Percentiles rank a stretch among this genome's conserved stretches.
phyloP scores from a whole-genome alignment of 2,329 filamentous ascomycete genomes.

The Diaporthe amygdali region DNA sequence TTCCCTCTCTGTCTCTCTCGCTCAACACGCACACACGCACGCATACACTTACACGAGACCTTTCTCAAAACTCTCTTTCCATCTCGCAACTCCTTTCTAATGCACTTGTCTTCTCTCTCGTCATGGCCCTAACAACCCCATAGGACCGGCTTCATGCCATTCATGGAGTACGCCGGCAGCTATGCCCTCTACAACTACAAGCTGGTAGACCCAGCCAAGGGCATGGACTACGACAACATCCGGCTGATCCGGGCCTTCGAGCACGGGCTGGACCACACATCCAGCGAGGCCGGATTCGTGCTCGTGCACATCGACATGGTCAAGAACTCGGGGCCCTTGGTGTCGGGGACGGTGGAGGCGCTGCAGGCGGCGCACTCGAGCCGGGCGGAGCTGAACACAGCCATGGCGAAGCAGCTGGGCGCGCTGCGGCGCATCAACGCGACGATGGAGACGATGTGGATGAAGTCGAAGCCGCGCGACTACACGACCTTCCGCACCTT shows the following conservation, averaged over 20 bases:
- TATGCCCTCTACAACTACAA: constrained; percentile 74
- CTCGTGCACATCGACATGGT: constrained; percentile 97
- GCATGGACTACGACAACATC: constrained; percentile 70
- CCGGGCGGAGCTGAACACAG: constrained; percentile 67
- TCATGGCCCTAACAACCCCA: not conserved
- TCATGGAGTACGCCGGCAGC: constrained; percentile 83
- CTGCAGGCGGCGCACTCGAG: constrained; percentile 59
- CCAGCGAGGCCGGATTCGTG: constrained; percentile 95
- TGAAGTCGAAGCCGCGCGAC: constrained; percentile 79
- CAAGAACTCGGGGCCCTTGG: constrained; percentile 78
- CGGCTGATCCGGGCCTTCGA: constrained; percentile 92
- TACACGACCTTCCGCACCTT: constrained; percentile 95
- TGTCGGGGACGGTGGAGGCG: constrained; percentile 73
- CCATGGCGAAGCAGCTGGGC: constrained; percentile 64
- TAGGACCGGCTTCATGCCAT: constrained; percentile 79
- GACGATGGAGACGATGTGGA: constrained; percentile 93
- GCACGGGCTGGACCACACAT: constrained; percentile 81
- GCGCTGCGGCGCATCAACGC: constrained; percentile 74
- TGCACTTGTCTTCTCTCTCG: not conserved
- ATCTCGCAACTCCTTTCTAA: not conserved
- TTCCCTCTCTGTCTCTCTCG: constrained; percentile 23
- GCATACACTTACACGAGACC: constrained; percentile 9
- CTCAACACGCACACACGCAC: not conserved
- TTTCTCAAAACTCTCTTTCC: not conserved
- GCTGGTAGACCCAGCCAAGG: constrained; percentile 58